phyloP scores from a whole-genome alignment of 2,329 filamentous ascomycete species.

The Dissoconium aciculare region DNA sequence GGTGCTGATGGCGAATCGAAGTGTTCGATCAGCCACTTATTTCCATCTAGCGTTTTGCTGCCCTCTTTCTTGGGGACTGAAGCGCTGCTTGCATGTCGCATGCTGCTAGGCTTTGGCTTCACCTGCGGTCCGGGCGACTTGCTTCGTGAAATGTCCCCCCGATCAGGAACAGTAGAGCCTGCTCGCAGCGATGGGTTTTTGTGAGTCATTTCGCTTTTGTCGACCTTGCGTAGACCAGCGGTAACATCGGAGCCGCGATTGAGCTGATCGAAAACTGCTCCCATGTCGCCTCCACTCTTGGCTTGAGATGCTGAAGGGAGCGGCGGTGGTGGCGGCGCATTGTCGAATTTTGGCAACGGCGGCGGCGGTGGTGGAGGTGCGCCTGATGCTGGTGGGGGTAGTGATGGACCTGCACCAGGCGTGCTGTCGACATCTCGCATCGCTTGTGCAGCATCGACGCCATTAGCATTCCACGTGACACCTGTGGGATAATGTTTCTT shows the following conservation, averaged over 20 bases:
- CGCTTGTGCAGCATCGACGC: constrained; percentile 54
- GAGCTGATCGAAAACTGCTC: constrained; percentile 79
- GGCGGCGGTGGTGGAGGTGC: constrained; percentile 52
- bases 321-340: constrained; percentile 42
- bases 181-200: constrained; percentile 84
- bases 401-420: constrained; percentile 28
- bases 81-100: constrained; percentile 30
- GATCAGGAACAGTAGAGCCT: constrained; percentile 51
- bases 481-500: constrained; percentile 69
- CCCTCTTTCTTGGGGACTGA: constrained; percentile 15
- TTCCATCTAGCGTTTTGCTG: constrained; percentile 41
- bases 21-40: constrained; percentile 95
- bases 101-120: constrained; percentile 35
- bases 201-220: constrained; percentile 92
- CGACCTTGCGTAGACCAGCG: constrained; percentile 77
- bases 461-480: constrained; percentile 74
- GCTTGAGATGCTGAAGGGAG: constrained; percentile 36
- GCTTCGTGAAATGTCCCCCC: constrained; percentile 40
- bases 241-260: constrained; percentile 86
- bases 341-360: constrained; percentile 30
- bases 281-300: constrained; percentile 45
- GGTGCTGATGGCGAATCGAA: constrained; percentile 61
- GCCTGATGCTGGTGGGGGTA: constrained; percentile 38
- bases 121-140: constrained; percentile 82
- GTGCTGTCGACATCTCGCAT: constrained; percentile 41